Evolutionary conservation across 2,329 filamentous ascomycete genomes (phyloP).

Genomic region (Tricladium varicosporioides): DNA sequence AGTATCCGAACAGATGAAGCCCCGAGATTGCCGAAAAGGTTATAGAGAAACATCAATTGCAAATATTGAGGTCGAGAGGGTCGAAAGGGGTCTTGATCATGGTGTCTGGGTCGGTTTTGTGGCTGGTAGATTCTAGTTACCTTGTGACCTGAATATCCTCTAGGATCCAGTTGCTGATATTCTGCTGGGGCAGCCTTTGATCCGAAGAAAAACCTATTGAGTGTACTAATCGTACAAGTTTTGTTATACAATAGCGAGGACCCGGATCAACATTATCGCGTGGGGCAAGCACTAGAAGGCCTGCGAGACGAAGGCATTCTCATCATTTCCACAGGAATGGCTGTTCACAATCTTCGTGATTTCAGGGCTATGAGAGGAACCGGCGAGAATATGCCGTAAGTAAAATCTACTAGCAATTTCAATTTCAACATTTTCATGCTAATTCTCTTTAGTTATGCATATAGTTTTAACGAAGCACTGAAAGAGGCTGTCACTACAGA

Average conservation of each 20-base stretch:
- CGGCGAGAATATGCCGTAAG: slow-evolving; percentile 59
- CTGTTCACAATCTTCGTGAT: slow-evolving; percentile 67
- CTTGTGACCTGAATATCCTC: slow-evolving; percentile 5
- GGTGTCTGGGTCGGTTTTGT: slow-evolving; percentile 68
- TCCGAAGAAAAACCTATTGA: slow-evolving; percentile 51
- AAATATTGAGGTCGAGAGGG: slow-evolving; percentile 58
- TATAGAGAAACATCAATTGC: slow-evolving; percentile 49
- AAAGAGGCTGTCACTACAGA: slow-evolving; percentile 44
- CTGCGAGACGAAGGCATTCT: slow-evolving; percentile 66
- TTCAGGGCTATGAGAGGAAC: slow-evolving; percentile 40
- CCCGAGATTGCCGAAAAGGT: slow-evolving; percentile 58
- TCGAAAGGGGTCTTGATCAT: slow-evolving; percentile 68
- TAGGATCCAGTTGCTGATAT: slow-evolving; percentile 10
- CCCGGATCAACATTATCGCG: slow-evolving; percentile 60
- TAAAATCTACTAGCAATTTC: slow-evolving; percentile 32
- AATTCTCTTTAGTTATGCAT: slow-evolving; percentile 18
- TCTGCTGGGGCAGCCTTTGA: slow-evolving; percentile 16
- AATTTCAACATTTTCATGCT: slow-evolving; percentile 10
- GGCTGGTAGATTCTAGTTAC: slow-evolving; percentile 16
- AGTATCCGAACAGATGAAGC: slow-evolving; percentile 64
- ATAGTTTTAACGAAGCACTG: slow-evolving; percentile 58
- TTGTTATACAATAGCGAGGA: slow-evolving; percentile 66
- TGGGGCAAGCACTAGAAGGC: slow-evolving; percentile 62
- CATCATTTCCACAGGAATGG: slow-evolving; percentile 73
- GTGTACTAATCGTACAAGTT: slow-evolving; percentile 68